These are phyloP conservation scores for Suhomyces vadensis DNA, from an alignment of 805 yeast species.

Conservation along the genomic window DNA sequence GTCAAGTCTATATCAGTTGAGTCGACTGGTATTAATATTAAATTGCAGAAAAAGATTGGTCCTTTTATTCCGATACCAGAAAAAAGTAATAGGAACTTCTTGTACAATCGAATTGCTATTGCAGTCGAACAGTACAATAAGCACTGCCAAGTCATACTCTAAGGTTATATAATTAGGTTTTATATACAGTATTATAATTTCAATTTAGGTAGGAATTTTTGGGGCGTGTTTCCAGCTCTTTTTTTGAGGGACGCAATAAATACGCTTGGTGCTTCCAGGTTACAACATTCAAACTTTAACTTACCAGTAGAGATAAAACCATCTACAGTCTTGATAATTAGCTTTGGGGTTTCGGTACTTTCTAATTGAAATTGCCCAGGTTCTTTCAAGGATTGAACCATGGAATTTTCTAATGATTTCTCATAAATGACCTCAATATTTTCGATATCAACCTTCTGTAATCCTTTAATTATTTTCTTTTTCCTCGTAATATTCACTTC, in stretches of 20 bases:
- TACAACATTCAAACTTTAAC: conserved; percentile 58
- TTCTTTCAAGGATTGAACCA: not conserved
- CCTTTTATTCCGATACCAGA: conserved; percentile 81
- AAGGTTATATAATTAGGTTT: conserved; percentile 15
- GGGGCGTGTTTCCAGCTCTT: conserved; percentile 41
- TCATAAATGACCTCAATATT: conserved; percentile 24
- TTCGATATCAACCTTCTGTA: conserved; percentile 50
- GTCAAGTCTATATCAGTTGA: conserved; percentile 75
- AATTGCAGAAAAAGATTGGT: conserved; percentile 50
- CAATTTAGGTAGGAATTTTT: conserved; percentile 9
- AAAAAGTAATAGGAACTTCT: conserved; percentile 55
- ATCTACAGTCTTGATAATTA: conserved; percentile 47
- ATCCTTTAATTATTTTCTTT: conserved; percentile 26
- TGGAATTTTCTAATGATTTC: not conserved
- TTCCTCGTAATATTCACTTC: conserved; percentile 36
- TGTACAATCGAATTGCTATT: conserved; percentile 70
- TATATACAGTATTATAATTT: not conserved
- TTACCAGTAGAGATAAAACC: conserved; percentile 38
- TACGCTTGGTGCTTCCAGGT: conserved; percentile 43
- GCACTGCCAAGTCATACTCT: conserved; percentile 53
- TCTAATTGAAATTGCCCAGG: conserved; percentile 1
- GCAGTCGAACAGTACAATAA: conserved; percentile 84
- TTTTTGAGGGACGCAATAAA: conserved; percentile 49
- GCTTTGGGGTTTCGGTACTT: conserved; percentile 10
- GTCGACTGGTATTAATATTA: conserved; percentile 73